Evolutionary conservation across 2,329 filamentous ascomycete species (phyloP).

Genomic region (Trichoderma sp.): DNA sequence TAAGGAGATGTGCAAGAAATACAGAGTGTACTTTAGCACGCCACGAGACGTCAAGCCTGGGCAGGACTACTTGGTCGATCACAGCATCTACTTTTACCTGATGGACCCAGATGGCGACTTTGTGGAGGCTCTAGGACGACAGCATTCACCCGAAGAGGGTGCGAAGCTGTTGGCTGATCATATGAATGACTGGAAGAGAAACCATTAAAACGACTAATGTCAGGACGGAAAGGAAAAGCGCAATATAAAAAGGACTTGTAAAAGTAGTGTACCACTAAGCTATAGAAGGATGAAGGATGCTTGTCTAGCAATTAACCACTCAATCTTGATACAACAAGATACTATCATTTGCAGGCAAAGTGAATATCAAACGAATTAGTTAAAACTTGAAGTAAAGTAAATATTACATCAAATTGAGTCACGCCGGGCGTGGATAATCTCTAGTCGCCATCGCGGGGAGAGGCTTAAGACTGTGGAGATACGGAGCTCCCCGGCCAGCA

Average conservation of each 20-base stretch:
- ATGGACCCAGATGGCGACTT: constrained; percentile 99
- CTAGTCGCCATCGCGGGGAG: background rate
- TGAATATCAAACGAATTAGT: background rate
- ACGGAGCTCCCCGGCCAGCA: constrained; percentile 14
- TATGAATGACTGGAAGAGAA: constrained; percentile 63
- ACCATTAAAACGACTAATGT: background rate
- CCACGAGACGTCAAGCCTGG: constrained; percentile 85
- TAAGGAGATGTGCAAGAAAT: constrained; percentile 92
- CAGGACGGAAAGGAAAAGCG: background rate
- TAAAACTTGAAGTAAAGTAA: background rate
- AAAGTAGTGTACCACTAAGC: constrained; percentile 29
- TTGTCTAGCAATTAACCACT: constrained; percentile 28
- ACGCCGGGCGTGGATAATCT: background rate
- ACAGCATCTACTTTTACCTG: constrained; percentile 99
- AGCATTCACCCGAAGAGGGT: constrained; percentile 87
- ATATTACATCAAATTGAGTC: background rate
- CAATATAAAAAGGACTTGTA: constrained; percentile 23
- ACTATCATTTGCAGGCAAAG: background rate
- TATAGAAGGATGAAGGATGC: constrained; percentile 20
- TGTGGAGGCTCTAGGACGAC: constrained; percentile 92
- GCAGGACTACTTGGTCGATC: constrained; percentile 96
- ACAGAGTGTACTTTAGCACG: constrained; percentile 96
- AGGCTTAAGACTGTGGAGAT: constrained; percentile 19
- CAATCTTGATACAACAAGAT: constrained; percentile 25
- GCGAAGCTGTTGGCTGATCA: constrained; percentile 84